A percentile compares a stretch with the other conserved stretches of the same genome.
These are phyloP conservation scores for Papiliotrema nemorosa DNA, from an alignment of 1,284 basidiomycete species.

Conservation along the genomic window DNA sequence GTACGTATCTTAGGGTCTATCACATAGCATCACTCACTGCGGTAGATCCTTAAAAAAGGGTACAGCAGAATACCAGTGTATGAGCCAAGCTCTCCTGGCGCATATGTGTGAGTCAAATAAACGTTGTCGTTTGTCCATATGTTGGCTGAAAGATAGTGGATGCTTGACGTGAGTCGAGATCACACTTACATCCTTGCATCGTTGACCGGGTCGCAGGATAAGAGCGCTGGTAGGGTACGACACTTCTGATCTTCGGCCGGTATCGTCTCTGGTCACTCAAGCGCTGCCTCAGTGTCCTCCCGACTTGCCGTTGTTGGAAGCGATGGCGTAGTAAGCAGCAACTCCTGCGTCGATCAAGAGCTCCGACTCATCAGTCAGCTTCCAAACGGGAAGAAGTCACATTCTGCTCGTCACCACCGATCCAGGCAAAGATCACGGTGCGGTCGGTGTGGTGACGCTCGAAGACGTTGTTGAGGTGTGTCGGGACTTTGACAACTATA, in stretches of 20 bases:
- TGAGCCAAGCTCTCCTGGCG: slow-evolving; percentile 62
- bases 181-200: background rate
- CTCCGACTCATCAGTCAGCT: slow-evolving; percentile 41
- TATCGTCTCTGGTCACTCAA: slow-evolving; percentile 64
- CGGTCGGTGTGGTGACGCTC: slow-evolving; percentile 67
- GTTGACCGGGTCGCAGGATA: slow-evolving; percentile 12
- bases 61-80: slow-evolving; percentile 91
- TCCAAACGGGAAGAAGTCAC: slow-evolving; percentile 90
- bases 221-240: slow-evolving; percentile 74
- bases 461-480: slow-evolving; percentile 54
- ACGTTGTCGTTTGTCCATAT: background rate
- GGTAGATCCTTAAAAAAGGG: slow-evolving; percentile 30
- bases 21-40: background rate
- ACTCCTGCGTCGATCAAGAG: background rate
- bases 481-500: background rate
- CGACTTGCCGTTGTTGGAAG: slow-evolving; percentile 52
- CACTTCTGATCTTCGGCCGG: slow-evolving; percentile 67
- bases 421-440: slow-evolving; percentile 71
- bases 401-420: slow-evolving; percentile 76
- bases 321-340: slow-evolving; percentile 27
- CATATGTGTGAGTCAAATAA: slow-evolving; percentile 43
- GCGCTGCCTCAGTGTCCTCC: slow-evolving; percentile 64
- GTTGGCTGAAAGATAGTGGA: slow-evolving; percentile 9
- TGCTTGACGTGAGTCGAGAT: slow-evolving; percentile 14
- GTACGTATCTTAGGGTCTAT: slow-evolving; percentile 51